Base-by-base conservation (phyloP, 768 basidiomycete species). In the Cytidiella melzeri region DNA sequence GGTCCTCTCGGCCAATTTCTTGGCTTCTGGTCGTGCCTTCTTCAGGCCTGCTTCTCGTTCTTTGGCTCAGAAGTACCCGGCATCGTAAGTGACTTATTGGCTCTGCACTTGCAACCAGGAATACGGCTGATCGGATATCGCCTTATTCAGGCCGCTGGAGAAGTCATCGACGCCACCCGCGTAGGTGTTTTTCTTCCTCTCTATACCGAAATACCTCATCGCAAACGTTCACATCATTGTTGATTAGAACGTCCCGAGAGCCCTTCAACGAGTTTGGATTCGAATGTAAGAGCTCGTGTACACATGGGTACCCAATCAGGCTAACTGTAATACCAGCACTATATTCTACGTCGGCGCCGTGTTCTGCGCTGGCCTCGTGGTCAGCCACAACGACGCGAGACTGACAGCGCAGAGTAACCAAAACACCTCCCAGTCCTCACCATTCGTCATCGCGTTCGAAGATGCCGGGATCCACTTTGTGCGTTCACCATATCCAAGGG, bases 381-480 rank as follows among this genome's bases (percentile, higher is more conserved):
- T 70, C 3, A 61, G 64, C 21, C 61, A 63, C 21, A 68, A 69
- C 56, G 60, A 72, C 55, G 55, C 61, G 1, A 51, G 52, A 19
- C 67, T 73, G n/a, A 47, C 69, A 10, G 36, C 24, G 3, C 51
- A 58, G 26, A 50, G 59, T 27, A 54, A 65, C 24, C 57, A 60
- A 45, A 57, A 59, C 43, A 69, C 67, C 41, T 69, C 68, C 45
- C 49, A 60, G 4, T 61, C 63, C n/a, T 68, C 70, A 36, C 69
- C 76, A 10, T 77, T 75, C 61, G 75, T 76, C 44, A 73, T 77
- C 41, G 76, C 75, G 0, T 65, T 69, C 47, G 51, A 57, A 28
- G 49, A 57, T 21, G 72, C 76, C 1, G 71, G 73, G 10, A 75
- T 75, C 64, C 69, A 66, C 45, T 70, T 62, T 15, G 63, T 76